phyloP scores from a whole-genome alignment of 108 stramenopile genomes.

The Aurantiochytrium sp. region DNA sequence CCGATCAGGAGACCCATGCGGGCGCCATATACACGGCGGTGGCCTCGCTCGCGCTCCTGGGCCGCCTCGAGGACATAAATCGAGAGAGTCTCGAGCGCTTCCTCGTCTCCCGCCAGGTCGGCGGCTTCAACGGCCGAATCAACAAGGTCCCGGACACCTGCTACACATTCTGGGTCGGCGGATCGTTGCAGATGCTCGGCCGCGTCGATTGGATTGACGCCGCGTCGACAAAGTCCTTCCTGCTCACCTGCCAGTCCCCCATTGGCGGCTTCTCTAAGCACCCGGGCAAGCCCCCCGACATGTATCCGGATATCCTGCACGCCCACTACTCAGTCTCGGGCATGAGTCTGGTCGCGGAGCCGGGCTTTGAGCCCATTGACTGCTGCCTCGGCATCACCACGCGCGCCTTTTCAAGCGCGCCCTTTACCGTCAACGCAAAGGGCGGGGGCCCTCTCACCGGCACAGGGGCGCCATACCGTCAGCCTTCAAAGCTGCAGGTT shows the following conservation, averaged over 20 bases:
- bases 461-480: background rate
- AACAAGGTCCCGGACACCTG: conserved; percentile 51
- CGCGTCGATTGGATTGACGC: conserved; percentile 34
- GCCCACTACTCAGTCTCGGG: conserved; percentile 47
- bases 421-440: background rate
- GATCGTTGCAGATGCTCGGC: conserved; percentile 39
- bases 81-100: background rate
- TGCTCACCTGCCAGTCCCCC: conserved; percentile 39
- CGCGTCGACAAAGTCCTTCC: conserved; percentile 31
- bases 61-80: conserved; percentile 16
- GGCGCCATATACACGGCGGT: conserved; percentile 51
- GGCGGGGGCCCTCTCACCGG: background rate
- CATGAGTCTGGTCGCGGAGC: conserved; percentile 37
- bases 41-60: conserved; percentile 43
- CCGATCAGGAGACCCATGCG: conserved; percentile 41
- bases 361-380: background rate
- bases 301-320: conserved; percentile 50
- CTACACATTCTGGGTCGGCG: conserved; percentile 57
- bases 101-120: background rate
- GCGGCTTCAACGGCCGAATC: conserved; percentile 49
- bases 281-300: conserved; percentile 17
- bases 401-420: background rate
- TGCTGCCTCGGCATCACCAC: background rate
- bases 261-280: conserved; percentile 49
- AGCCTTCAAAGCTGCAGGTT: background rate